Base-by-base conservation (phyloP, 2,329 filamentous ascomycete genomes). In the Byssothecium circinans region DNA sequence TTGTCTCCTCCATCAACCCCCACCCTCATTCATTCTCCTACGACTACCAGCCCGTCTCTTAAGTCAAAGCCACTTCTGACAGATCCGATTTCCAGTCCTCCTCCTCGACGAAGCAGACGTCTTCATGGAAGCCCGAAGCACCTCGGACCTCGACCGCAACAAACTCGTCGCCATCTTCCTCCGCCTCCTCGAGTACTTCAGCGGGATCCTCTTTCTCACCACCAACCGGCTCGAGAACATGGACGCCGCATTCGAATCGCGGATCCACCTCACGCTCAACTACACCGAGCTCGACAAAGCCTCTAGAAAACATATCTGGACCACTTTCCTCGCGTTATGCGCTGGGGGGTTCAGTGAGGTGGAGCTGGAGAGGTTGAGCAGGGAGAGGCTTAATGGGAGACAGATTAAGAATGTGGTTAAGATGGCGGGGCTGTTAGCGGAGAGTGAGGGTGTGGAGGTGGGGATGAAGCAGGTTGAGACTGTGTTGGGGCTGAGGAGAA, bases 141-240 rank as follows among this genome's bases (percentile, higher is more conserved):
- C 88, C 63, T 83, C 88, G 50, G 88, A 94, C 61, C 85, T 94
- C 45, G 85, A 90, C 64, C 84, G 89, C 50, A 95, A 95, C 60
- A 87, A 88, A 0, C 81, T 92, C 2, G 89, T 95, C 50, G 88
- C 85, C 70, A 88, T 95, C 64, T 95, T 95, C 76, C 76, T 95
- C 2, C 83, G 89, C 0, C 79, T 91, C 47, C 76, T 95, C 0
- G 90, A 96, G 69, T 95, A 95, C 68, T 95, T 92, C 73, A 87
- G 92, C 64, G 90, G 89, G 3, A 92, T 95, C 45, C 71, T 95
- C 3, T 92, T 95, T 75, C 74, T 95, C 17, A 95, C 90, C 0
- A 95, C 89, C 2, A 95, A 95, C 68, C 83, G 89, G n/a, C 60
- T 52, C 37, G 47, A 38, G 6, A 70, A 67, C 11, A 73, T 78